phyloP scores from a whole-genome alignment of 1,284 basidiomycete genomes.

The Anthracocystis panici-leucophaei region DNA sequence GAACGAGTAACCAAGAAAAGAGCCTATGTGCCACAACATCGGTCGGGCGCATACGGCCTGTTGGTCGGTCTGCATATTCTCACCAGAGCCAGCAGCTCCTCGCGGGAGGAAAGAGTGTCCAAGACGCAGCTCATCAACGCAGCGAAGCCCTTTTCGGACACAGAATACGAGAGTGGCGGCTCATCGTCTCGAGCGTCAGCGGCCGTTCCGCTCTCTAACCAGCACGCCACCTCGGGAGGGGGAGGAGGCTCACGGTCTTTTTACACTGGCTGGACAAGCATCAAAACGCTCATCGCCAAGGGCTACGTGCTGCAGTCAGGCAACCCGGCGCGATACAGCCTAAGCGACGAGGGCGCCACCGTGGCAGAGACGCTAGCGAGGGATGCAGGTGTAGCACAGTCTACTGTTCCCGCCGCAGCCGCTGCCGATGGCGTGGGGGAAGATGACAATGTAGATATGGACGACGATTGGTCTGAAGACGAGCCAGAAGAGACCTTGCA shows the following conservation, averaged over 20 bases:
- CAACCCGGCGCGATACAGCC: slow-evolving; percentile 62
- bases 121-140: slow-evolving; percentile 64
- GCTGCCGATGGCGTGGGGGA: background rate
- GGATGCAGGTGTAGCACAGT: slow-evolving; percentile 34
- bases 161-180: slow-evolving; percentile 55
- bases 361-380: slow-evolving; percentile 51
- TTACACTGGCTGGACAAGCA: slow-evolving; percentile 67
- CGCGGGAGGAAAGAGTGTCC: slow-evolving; percentile 25
- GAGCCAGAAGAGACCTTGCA: slow-evolving; percentile 21
- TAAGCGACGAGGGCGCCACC: slow-evolving; percentile 61
- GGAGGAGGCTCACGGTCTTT: slow-evolving; percentile 37
- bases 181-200: slow-evolving; percentile 39
- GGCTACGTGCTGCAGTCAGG: slow-evolving; percentile 65
- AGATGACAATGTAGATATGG: slow-evolving; percentile 4
- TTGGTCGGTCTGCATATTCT: slow-evolving; percentile 59
- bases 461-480: slow-evolving; percentile 27
- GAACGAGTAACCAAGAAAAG: slow-evolving; percentile 45
- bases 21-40: slow-evolving; percentile 61
- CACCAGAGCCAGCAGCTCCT: slow-evolving; percentile 22
- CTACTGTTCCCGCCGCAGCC: background rate
- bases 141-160: slow-evolving; percentile 62
- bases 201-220: slow-evolving; percentile 33
- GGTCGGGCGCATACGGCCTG: slow-evolving; percentile 66
- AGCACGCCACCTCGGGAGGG: slow-evolving; percentile 17
- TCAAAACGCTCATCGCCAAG: slow-evolving; percentile 67